Conservation (phyloP, 345 rosid species). For the Eutrema yunnanense region DNA sequence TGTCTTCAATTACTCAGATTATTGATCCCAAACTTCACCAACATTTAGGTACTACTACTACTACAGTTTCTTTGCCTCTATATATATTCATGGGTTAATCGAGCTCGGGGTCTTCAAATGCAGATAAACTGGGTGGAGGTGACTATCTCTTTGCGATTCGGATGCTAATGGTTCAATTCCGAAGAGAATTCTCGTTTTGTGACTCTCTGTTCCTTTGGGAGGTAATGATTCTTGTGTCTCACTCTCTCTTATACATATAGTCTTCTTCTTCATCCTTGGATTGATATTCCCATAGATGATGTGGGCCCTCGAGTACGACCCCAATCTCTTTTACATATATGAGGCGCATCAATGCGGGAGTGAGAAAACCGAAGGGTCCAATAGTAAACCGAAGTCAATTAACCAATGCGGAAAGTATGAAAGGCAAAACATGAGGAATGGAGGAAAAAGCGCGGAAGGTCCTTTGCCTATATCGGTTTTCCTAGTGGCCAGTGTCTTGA, state of each 20-base stretch:
- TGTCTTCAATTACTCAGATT: slow-evolving; percentile 85
- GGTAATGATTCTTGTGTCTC: slow-evolving; percentile 40
- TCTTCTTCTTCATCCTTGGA: not conserved
- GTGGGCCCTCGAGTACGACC: slow-evolving; percentile 99
- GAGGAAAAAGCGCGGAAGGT: slow-evolving; percentile 41
- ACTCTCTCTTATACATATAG: not conserved
- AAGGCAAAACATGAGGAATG: slow-evolving; percentile 74
- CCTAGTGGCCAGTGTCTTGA: slow-evolving; percentile 94
- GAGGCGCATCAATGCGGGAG: slow-evolving; percentile 47
- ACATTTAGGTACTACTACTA: slow-evolving; percentile 62
- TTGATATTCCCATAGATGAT: slow-evolving; percentile 61
- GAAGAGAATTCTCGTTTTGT: slow-evolving; percentile 94
- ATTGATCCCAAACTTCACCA: slow-evolving; percentile 95
- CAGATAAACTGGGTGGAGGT: slow-evolving; percentile 94
- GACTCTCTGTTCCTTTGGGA: slow-evolving; percentile 98
- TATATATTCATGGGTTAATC: not conserved
- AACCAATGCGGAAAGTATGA: slow-evolving; percentile 81
- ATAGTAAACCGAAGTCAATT: slow-evolving; percentile 54
- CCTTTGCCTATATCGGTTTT: slow-evolving; percentile 93
- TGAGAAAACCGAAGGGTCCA: slow-evolving; percentile 46
- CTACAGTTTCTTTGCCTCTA: not conserved
- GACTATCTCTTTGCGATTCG: slow-evolving; percentile 93
- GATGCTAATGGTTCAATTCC: slow-evolving; percentile 97
- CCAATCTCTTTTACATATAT: slow-evolving; percentile 55
- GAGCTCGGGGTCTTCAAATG: not conserved